A percentile compares a stretch with the other conserved stretches of the same genome.
phyloP scores from a whole-genome alignment of 805 yeast species.

The Candida xiaguanensis region DNA sequence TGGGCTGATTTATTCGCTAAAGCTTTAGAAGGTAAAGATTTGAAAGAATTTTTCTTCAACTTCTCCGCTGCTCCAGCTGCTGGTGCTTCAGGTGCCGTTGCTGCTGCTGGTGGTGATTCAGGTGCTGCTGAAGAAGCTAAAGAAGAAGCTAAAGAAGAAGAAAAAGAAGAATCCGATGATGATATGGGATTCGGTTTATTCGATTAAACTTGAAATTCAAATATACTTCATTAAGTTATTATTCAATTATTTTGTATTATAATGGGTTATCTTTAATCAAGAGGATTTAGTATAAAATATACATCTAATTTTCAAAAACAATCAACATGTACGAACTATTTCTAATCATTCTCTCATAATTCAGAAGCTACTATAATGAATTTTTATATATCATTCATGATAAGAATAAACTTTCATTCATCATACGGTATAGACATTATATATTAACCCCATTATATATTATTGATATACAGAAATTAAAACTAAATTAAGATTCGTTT shows the following conservation, averaged over 20 bases:
- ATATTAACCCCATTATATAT: conserved; percentile 4
- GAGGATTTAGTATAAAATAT: conserved; percentile 1
- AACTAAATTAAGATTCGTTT: conserved; percentile 5
- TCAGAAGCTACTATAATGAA: too few relatives aligned
- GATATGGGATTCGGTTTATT: conserved; percentile 46
- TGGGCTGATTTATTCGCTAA: conserved; percentile 48
- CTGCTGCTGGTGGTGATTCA: conserved; percentile 32
- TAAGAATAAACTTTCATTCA: too few relatives aligned
- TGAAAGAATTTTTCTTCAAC: conserved; percentile 49
- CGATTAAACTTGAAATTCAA: conserved; percentile 26
- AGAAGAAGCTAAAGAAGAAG: conserved; percentile 33
- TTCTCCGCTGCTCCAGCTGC: conserved; percentile 44
- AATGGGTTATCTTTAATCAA: conserved; percentile 5
- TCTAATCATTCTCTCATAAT: too few relatives aligned
- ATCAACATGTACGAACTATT: too few relatives aligned
- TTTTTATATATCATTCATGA: too few relatives aligned
- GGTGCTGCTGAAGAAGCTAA: conserved; percentile 33
- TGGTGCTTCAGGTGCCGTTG: conserved; percentile 34
- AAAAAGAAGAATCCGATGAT: conserved; percentile 33
- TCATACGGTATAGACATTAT: neutral
- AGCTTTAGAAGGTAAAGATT: conserved; percentile 45
- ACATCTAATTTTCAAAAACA: neutral
- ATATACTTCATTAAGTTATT: neutral
- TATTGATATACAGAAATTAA: conserved; percentile 3
- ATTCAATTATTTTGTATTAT: conserved; percentile 5